Base-by-base conservation (phyloP, 768 basidiomycete genomes). In the Tulasnella sp. region DNA sequence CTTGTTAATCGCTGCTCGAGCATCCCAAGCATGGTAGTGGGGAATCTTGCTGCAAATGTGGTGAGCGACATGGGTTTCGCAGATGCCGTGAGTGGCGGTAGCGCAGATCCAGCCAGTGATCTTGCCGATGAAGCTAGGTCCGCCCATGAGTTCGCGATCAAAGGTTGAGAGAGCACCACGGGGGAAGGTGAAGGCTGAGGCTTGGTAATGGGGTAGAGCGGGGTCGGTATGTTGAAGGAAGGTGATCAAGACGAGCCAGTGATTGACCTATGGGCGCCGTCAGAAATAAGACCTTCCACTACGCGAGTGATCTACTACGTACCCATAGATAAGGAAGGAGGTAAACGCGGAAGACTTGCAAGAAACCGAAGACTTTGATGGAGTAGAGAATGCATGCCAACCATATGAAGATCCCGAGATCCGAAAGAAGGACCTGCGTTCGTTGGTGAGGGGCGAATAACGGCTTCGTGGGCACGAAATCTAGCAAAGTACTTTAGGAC, bases 191-290 rank as follows among this genome's bases (percentile, higher is more conserved):
- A 97, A 98, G 84, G 93, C 92, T 44, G 90, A 84, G 21, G 92
- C 90, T 81, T 94, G 93, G 89, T 98, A 98, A 86, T 98, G 97
- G 73, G 97, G 97, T 62, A 99, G 90, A 71, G 93, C 85, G 24
- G 97, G 95, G 86, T 98, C 97, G 83, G 97, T 98, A 88, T 99
- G 97, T 87, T 99, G 97, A 74, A 98, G 89, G 93, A 95, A 98
- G n/a, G 96, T 98, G 87, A 98, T 98, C 83, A 96, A 83, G 79
- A 98, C 95, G 76, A 98, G 89, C 96, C 96, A 98, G 88, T 96
- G 94, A 88, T 95, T 95, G 77, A 93, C 91, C 91, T 90, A 79
- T 12, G 56, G 3, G 38, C 2, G 81, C 34, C 81, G 82, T 76
- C 81, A 71, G 52, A 24, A n/a, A n/a, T 52, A 7, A 10, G 9